Base-by-base conservation (phyloP, 2,329 filamentous ascomycete genomes). In the Calonectria pteridis region DNA sequence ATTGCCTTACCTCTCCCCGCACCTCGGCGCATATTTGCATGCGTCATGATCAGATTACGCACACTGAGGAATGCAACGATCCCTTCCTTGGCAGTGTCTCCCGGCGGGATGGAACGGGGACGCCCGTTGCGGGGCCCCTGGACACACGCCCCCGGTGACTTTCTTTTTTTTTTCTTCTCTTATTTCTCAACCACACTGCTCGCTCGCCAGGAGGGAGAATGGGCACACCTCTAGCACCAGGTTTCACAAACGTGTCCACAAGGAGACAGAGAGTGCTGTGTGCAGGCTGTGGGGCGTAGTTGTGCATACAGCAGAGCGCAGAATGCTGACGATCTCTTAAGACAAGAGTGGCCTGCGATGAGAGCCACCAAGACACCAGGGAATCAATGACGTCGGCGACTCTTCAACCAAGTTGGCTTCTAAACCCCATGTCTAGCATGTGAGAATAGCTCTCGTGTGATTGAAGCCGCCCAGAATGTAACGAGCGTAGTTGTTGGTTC, bases 41-140 rank as follows among this genome's bases (percentile, higher is more conserved):
- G 55, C 55, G 55, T 62, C 55, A 62, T 62, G 33, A 62, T 62
- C 55, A 62, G 55, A 62, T 62, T 62, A 62, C 55, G 55, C 55
- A 62, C 37, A 26, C 55, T 14, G 23, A 62, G n/a, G 55, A 37
- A 62, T 62, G 55, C 33, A 62, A 62, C 55, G n/a, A 62, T 40
- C 55, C 55, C 23, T 62, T 62, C 35, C 35, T 62, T 62, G 55
- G 55, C 33, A 40, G 37, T 62, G 55, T 40, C 55, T 62, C 35
- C 55, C 55, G 26, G 18, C 55, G 55, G 33, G 23, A 37, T 62
- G 55, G 55, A 62, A 62, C 55, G 55, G 55, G 55, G 33, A 62
- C 33, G 55, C 55, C 55, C 55, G 55, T 62, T 62, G 55, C 55
- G 55, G 55, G 55, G 55, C 55, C 33, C 37, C 50, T 59, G n/a